Percentiles rank a stretch among this genome's conserved stretches.
Conservation (phyloP, 495 filamentous ascomycete genomes). For the Cercophora sp. region DNA sequence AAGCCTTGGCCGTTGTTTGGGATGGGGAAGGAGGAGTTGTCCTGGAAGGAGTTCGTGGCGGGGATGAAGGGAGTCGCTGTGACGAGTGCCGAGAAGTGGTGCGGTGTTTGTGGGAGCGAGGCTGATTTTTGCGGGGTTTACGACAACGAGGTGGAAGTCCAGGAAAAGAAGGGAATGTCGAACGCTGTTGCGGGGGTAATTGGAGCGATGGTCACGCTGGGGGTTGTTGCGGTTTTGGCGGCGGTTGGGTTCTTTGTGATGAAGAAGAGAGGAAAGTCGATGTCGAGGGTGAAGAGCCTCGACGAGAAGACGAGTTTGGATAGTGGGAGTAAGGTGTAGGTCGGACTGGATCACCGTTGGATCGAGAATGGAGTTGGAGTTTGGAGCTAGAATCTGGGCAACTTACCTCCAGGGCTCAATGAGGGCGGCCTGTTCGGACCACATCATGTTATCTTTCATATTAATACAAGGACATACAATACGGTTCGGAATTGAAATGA, state of each 20-base stretch:
- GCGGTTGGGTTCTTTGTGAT: neutral
- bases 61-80: conserved; percentile 8
- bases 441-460: no score
- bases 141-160: neutral
- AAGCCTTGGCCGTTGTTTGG: conserved; percentile 17
- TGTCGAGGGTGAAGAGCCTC: neutral
- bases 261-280: neutral
- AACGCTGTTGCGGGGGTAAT: conserved; percentile 8
- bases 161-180: neutral
- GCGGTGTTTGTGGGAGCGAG: conserved; percentile 12
- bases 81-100: conserved; percentile 13
- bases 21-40: neutral
- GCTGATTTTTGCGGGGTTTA: conserved; percentile 16
- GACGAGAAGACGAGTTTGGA: neutral
- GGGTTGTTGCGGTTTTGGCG: neutral
- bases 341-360: no score
- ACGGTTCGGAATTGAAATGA: no score
- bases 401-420: no score
- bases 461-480: no score
- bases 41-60: conserved; percentile 14
- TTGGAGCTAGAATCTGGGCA: no score
- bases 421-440: no score
- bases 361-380: no score
- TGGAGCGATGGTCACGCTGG: conserved; percentile 9
- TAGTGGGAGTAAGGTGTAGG: neutral